Base-by-base conservation (phyloP, 2,329 filamentous ascomycete genomes). In the Fusarium floridanum region DNA sequence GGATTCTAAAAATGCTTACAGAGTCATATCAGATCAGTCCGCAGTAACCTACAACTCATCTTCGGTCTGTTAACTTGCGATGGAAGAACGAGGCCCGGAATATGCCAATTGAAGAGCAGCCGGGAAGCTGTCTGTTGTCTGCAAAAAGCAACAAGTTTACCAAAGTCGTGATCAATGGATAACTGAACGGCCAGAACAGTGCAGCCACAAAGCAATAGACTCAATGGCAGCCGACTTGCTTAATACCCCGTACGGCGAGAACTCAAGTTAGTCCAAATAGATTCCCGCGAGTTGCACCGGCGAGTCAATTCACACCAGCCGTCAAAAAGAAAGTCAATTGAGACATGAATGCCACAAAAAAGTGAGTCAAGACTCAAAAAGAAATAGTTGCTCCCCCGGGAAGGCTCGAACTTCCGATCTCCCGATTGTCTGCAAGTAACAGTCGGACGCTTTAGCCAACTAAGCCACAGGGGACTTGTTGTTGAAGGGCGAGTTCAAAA, bases 321-420 rank as follows among this genome's bases (percentile, higher is more conserved):
- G n/a, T 32, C 27, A 55, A 55, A 55, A 55, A 32, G 27, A 55
- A 32, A n/a, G 11, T 4, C 22, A 8, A n/a, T 32, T 1, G 27
- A 20, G 6, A 32, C 17, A 9, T 2, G 1, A 8, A 20, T 20
- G 1, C 16, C 20, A 5, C 11, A 55, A 55, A 55, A 55, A 34
- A 16, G 8, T 20, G 17, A 34, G 1, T 12, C 5, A 14, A 20
- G 7, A 20, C 27, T 34, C 27, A 55, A 55, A 55, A 34, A 55
- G 17, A 20, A 55, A 55, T 14, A 12, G 17, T 32, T 27, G 20
- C 70, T 78, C 77, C 77, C 76, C 77, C 76, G 77, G 76, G 72
- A 78, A 78, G 77, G 77, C 70, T 78, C 77, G 77, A 78, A 78
- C 77, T 78, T 77, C 73, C 75, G 77, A 78, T 78, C 77, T 78